Evolutionary conservation across 1,139 yeast species (phyloP).

Genomic region (Pichia kudriavzevii): DNA sequence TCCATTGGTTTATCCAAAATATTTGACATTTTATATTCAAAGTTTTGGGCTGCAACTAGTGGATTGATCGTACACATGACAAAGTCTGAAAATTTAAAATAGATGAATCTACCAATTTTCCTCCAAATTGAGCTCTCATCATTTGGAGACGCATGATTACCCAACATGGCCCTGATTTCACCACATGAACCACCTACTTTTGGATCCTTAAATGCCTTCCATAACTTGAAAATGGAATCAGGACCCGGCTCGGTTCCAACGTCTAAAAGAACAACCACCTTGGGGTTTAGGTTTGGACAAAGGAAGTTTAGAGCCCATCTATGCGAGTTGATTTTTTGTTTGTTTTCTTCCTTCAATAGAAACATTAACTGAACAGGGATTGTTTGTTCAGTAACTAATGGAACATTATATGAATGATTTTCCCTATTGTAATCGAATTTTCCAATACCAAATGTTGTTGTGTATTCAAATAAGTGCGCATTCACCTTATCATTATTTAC

Average conservation of each 20-base stretch:
- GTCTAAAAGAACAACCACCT: slow-evolving; percentile 63
- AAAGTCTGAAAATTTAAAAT: slow-evolving; percentile 20
- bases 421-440: slow-evolving; percentile 35
- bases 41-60: slow-evolving; percentile 75
- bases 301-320: slow-evolving; percentile 82
- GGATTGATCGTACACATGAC: slow-evolving; percentile 51
- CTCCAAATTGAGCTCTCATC: slow-evolving; percentile 33
- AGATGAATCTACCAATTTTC: slow-evolving; percentile 17
- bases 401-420: slow-evolving; percentile 34
- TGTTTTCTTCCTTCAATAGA: slow-evolving; percentile 69
- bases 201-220: slow-evolving; percentile 69
- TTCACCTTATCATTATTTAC: slow-evolving; percentile 64
- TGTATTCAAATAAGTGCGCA: slow-evolving; percentile 74
- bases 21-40: slow-evolving; percentile 78
- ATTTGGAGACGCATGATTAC: slow-evolving; percentile 31
- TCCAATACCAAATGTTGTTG: slow-evolving; percentile 64
- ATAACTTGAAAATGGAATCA: slow-evolving; percentile 65
- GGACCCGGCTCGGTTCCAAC: slow-evolving; percentile 77
- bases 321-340: slow-evolving; percentile 73
- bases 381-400: slow-evolving; percentile 46
- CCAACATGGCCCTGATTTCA: slow-evolving; percentile 67
- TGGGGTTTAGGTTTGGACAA: slow-evolving; percentile 64
- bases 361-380: slow-evolving; percentile 69
- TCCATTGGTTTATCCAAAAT: slow-evolving; percentile 80
- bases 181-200: slow-evolving; percentile 85